Conservation (phyloP, 192 early-diverging fungal genomes). For the Gaertneriomyces sp. region DNA sequence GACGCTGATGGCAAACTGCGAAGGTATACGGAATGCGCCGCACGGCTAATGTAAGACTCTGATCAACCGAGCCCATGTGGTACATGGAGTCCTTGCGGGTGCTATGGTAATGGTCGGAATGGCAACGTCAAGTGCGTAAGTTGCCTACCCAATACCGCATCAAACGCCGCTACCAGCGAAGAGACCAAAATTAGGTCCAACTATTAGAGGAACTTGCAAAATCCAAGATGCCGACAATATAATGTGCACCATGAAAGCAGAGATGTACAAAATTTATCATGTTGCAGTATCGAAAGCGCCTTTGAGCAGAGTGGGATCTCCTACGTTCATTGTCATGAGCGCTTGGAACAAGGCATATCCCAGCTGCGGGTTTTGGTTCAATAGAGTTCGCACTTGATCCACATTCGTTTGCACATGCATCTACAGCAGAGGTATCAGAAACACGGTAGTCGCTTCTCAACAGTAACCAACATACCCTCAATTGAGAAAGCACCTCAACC, state of each 20-base stretch:
- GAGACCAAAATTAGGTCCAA: too few relatives aligned
- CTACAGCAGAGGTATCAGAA: slow-evolving; percentile 30
- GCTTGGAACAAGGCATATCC: slow-evolving; percentile 82
- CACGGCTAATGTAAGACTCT: too few relatives aligned
- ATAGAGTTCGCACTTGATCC: slow-evolving; percentile 63
- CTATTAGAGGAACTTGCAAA: neutral
- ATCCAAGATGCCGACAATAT: neutral
- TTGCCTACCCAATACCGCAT: too few relatives aligned
- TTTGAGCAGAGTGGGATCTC: slow-evolving; percentile 51
- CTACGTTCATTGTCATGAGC: slow-evolving; percentile 72
- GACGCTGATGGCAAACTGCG: too few relatives aligned
- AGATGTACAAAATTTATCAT: too few relatives aligned
- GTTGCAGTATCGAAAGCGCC: too few relatives aligned
- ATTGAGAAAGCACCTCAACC: slow-evolving; percentile 59
- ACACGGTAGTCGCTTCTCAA: neutral
- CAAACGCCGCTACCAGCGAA: too few relatives aligned
- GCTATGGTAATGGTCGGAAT: too few relatives aligned
- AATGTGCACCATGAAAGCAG: neutral
- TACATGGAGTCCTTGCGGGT: too few relatives aligned
- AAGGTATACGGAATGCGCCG: too few relatives aligned
- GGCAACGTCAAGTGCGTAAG: too few relatives aligned
- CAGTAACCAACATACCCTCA: slow-evolving; percentile 49
- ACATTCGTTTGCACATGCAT: slow-evolving; percentile 54
- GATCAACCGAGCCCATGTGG: too few relatives aligned
- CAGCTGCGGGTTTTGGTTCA: slow-evolving; percentile 76